Conservation (phyloP, 75 land plant genomes). For the Pinus tabuliformis region DNA sequence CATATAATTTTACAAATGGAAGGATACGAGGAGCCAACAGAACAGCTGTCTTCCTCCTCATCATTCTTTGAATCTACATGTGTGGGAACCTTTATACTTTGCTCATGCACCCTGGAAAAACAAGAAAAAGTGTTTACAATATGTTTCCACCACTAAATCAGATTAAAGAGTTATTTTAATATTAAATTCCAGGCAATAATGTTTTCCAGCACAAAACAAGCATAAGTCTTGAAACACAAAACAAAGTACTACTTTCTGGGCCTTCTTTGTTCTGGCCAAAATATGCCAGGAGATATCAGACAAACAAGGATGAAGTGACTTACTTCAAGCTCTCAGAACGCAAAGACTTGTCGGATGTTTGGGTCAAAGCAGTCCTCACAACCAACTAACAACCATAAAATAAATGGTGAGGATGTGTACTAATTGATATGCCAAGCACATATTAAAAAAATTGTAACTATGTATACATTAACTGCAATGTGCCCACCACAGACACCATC, state of each 20-base stretch:
- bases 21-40: constrained; percentile 55
- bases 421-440: background rate
- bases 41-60: constrained; percentile 50
- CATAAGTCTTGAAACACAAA: background rate
- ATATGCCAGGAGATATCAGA: background rate
- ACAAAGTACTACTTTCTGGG: background rate
- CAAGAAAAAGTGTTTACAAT: background rate
- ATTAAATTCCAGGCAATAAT: background rate
- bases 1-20: background rate
- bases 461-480: too few relatives aligned
- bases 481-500: background rate
- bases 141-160: background rate
- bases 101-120: constrained; percentile 5
- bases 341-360: background rate
- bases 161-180: background rate
- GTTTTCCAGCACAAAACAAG: background rate
- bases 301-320: background rate
- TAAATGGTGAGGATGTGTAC: background rate
- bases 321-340: constrained; percentile 9
- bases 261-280: background rate
- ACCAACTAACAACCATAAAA: constrained; percentile 1
- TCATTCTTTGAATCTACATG: constrained; percentile 28
- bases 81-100: background rate
- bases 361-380: background rate
- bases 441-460: background rate